Conservation (phyloP, 1,284 basidiomycete species). For the Cryptococcus deneoformans region DNA sequence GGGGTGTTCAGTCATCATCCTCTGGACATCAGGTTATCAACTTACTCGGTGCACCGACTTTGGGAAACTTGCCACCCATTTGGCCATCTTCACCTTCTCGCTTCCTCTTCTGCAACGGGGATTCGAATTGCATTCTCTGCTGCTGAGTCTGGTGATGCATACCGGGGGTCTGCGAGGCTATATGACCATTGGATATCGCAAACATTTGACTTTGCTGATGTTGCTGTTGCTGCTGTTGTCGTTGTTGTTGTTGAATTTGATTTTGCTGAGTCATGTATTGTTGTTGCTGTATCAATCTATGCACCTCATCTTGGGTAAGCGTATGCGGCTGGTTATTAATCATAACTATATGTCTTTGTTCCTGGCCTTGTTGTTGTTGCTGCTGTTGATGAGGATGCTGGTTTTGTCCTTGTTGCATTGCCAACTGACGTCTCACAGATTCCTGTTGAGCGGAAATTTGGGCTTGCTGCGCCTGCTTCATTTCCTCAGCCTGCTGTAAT, state of each 20-base stretch:
- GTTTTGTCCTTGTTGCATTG: not conserved
- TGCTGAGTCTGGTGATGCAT: too few species aligned
- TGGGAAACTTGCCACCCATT: too few species aligned
- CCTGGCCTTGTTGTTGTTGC: not conserved
- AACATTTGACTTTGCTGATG: not conserved
- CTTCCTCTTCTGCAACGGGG: slow-evolving; percentile 8
- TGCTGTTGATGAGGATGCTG: not conserved
- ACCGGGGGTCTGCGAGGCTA: not conserved
- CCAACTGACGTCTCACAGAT: not conserved
- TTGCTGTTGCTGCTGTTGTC: slow-evolving; percentile 6
- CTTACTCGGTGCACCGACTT: too few species aligned
- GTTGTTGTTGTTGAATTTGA: slow-evolving; percentile 8
- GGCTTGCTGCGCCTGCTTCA: slow-evolving; percentile 15
- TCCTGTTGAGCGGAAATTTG: slow-evolving; percentile 18
- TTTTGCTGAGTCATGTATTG: slow-evolving; percentile 4
- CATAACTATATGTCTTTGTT: not conserved
- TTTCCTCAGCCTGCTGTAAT: slow-evolving; percentile 15
- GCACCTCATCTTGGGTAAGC: slow-evolving; percentile 9
- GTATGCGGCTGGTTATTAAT: not conserved
- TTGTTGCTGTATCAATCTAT: slow-evolving; percentile 9
- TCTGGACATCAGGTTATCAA: too few species aligned
- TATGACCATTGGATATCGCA: not conserved
- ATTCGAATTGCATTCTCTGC: not conserved
- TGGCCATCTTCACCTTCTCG: slow-evolving; percentile 9
- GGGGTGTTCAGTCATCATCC: too few species aligned